These are phyloP conservation scores for Hypoxylon sp. DNA, from an alignment of 2,329 filamentous ascomycete species.

Conservation along the genomic window DNA sequence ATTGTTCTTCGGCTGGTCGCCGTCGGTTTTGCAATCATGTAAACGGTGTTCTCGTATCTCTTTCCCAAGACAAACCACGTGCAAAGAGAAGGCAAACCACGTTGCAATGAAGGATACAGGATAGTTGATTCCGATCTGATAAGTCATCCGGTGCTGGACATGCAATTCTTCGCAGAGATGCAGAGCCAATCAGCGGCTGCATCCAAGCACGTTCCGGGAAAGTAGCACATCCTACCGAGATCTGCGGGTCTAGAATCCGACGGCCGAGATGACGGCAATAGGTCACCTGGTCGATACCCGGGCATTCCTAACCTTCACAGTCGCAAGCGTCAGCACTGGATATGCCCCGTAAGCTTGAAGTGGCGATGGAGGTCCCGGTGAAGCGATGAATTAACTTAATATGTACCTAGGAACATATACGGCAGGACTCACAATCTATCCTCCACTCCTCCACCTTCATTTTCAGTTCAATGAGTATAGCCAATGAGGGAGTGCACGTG, in stretches of 20 bases:
- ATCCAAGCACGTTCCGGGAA: slow-evolving; percentile 33
- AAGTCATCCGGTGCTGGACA: slow-evolving; percentile 20
- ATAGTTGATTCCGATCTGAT: slow-evolving; percentile 6
- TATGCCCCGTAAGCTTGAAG: slow-evolving; percentile 4
- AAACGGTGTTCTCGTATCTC: background rate
- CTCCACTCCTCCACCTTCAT: slow-evolving; percentile 9
- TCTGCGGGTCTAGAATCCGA: slow-evolving; percentile 27
- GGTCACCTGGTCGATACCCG: background rate
- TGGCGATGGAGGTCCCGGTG: background rate
- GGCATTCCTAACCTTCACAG: background rate
- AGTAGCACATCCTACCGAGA: slow-evolving; percentile 14
- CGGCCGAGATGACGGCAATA: slow-evolving; percentile 2
- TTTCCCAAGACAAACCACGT: background rate
- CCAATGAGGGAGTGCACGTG: slow-evolving; percentile 33
- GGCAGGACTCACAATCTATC: background rate
- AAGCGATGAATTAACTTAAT: background rate
- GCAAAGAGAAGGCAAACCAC: background rate
- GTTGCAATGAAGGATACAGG: background rate
- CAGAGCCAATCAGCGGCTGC: slow-evolving; percentile 26
- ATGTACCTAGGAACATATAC: background rate
- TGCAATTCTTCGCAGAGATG: background rate
- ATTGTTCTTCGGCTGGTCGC: background rate
- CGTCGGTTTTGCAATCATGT: background rate
- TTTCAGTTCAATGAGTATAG: background rate
- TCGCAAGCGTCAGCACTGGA: background rate